phyloP scores from a whole-genome alignment of 1,284 basidiomycete genomes.

The Trametes versicolor region DNA sequence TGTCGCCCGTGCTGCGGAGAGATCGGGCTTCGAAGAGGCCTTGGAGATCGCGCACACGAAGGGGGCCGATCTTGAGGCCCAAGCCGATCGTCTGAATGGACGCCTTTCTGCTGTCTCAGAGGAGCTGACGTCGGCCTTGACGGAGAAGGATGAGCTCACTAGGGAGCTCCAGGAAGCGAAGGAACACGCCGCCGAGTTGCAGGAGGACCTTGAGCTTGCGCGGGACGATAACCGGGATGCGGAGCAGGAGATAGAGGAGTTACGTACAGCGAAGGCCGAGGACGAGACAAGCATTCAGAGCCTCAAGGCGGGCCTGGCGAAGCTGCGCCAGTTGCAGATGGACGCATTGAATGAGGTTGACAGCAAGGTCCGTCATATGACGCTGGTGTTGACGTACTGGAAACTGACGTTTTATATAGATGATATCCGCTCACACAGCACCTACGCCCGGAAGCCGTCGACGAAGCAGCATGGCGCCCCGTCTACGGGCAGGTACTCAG shows the following conservation, averaged over 20 bases:
- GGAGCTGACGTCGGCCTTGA: constrained; percentile 7
- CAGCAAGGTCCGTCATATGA: constrained; percentile 42
- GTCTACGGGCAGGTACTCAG: constrained; percentile 11
- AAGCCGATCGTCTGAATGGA: constrained; percentile 10
- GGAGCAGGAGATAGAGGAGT: constrained; percentile 46
- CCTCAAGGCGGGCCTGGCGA: constrained; percentile 46
- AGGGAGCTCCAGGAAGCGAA: constrained; percentile 6
- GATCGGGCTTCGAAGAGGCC: constrained; percentile 17
- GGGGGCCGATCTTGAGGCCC: constrained; percentile 9
- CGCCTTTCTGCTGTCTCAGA: constrained; percentile 16
- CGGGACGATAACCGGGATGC: constrained; percentile 38
- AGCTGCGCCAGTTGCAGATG: constrained; percentile 46
- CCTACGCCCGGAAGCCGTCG: constrained; percentile 36
- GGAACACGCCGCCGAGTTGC: constrained; percentile 21
- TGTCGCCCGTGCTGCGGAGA: constrained; percentile 21
- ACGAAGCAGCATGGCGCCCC: constrained; percentile 49
- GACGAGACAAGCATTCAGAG: constrained; percentile 50
- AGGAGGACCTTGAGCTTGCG: constrained; percentile 36
- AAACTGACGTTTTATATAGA: constrained; percentile 20
- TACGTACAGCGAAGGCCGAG: constrained; percentile 45
- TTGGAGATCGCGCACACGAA: constrained; percentile 21
- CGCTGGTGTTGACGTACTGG: not conserved
- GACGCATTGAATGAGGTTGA: constrained; percentile 47
- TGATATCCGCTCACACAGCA: constrained; percentile 29
- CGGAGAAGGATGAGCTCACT: constrained; percentile 18